Base-by-base conservation (phyloP, 192 early-diverging fungal genomes). In the Backusella tarrabulga region DNA sequence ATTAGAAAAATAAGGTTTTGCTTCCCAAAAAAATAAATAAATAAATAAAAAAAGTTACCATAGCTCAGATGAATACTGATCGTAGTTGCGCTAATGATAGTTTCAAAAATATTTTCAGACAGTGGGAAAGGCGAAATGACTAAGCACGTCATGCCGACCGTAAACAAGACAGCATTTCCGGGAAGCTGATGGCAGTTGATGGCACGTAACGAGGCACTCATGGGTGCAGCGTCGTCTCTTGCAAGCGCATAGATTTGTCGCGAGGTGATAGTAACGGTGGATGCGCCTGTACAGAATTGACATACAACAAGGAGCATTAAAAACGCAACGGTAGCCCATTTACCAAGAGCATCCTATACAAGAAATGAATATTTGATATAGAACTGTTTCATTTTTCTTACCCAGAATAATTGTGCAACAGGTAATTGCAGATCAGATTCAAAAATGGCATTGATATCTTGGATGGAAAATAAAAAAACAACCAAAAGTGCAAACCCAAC, bases 221-320 rank as follows among this genome's bases (percentile, higher is more conserved):
- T 68, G 6, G 79, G 79, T 3, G 67, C 52, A 23, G 82, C 86
- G n/a, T 78, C 80, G 75, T 88, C 88, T 46, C 88, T 82, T 38
- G 88, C 83, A 68, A 89, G 80, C 23, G 88, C 85, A 68, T 84
- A 89, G 23, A 86, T 74, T 76, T 85, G 81, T 34, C 88, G 76
- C 19, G 86, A 87, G 36, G 81, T 81, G 34, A 84, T 70, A 0
- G 85, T 86, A 2, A 86, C 68, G 1, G 85, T 84, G 0, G 87
- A 83, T 1, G 81, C 67, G n/a, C 86, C 86, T 1, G 83, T 84
- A 41, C 85, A 78, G 35, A 81, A 87, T 41, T 83, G 82, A 23
- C 83, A 84, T 50, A 85, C 77, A 66, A 84, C 75, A n/a, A 89
- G 78, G 19, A 89, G 66, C 12, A 80, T 32, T 34, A 89, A 76